Percentiles rank a stretch among this genome's conserved stretches.
Evolutionary conservation across 2,329 filamentous ascomycete genomes (phyloP).

Genomic region (Ascochyta lentis): DNA sequence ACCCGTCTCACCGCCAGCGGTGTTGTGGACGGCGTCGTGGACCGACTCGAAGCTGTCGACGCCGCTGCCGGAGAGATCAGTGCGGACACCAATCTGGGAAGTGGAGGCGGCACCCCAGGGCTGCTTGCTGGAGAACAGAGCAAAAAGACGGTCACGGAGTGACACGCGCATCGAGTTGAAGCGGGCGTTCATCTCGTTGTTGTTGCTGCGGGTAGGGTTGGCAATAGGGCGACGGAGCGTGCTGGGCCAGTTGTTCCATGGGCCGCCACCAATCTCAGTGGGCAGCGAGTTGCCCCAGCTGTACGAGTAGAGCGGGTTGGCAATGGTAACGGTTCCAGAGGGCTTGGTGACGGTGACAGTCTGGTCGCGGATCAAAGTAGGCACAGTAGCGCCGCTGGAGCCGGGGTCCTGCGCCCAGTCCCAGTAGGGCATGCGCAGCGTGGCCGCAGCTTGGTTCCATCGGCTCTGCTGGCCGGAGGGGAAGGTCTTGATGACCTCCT

Average conservation of each 20-base stretch:
- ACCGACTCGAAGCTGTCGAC: constrained; percentile 48
- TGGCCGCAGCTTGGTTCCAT: constrained; percentile 50
- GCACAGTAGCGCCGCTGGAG: constrained; percentile 35
- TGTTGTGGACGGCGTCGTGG: constrained; percentile 46
- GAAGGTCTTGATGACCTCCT: constrained; percentile 52
- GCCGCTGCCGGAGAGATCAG: constrained; percentile 35
- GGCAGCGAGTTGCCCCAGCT: constrained; percentile 60
- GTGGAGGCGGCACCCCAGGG: constrained; percentile 41
- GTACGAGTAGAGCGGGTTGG: constrained; percentile 57
- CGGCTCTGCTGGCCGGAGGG: constrained; percentile 47
- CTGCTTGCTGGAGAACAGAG: constrained; percentile 43
- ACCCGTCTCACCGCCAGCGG: constrained; percentile 53
- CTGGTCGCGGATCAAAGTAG: constrained; percentile 49
- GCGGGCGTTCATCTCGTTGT: constrained; percentile 44
- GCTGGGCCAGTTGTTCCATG: constrained; percentile 39
- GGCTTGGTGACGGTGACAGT: constrained; percentile 54
- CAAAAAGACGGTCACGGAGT: constrained; percentile 47
- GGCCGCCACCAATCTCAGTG: constrained; percentile 53
- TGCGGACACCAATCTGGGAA: constrained; percentile 41
- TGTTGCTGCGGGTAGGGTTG: constrained; percentile 47
- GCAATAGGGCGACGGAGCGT: constrained; percentile 44
- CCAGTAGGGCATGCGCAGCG: constrained; percentile 56
- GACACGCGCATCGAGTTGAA: constrained; percentile 38
- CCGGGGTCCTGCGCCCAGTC: constrained; percentile 54
- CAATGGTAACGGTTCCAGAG: constrained; percentile 46